Conservation (phyloP, 257 asterid species). For the Solanum tarijense region DNA sequence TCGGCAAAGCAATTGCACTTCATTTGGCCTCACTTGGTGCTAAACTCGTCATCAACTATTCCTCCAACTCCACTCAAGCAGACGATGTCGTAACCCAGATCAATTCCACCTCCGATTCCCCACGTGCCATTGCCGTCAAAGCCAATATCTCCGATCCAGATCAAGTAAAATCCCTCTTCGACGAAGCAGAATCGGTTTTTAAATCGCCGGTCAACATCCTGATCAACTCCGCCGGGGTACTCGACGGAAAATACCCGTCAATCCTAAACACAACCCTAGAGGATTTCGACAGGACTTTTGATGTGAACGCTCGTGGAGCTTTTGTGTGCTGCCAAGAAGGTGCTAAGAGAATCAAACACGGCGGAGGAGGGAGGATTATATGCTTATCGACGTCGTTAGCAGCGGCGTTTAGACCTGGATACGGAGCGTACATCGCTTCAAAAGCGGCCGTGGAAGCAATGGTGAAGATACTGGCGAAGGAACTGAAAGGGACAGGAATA, state of each 20-base stretch:
- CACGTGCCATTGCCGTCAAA: slow-evolving; percentile 31
- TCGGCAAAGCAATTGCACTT: slow-evolving; percentile 35
- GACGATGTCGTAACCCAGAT: slow-evolving; percentile 20
- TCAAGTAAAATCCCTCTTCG: slow-evolving; percentile 52
- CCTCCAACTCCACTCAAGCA: slow-evolving; percentile 31
- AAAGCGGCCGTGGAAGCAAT: slow-evolving; percentile 78
- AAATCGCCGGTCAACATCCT: slow-evolving; percentile 37
- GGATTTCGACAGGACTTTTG: slow-evolving; percentile 41
- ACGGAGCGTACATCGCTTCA: slow-evolving; percentile 50
- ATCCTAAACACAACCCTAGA: slow-evolving; percentile 35
- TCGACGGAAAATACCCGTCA: slow-evolving; percentile 39
- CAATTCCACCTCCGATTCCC: slow-evolving; percentile 3
- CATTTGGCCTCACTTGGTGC: slow-evolving; percentile 58
- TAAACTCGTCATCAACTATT: slow-evolving; percentile 41
- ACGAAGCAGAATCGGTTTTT: slow-evolving; percentile 45
- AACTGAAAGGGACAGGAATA: slow-evolving; percentile 52
- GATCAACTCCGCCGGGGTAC: slow-evolving; percentile 48
- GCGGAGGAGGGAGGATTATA: slow-evolving; percentile 63
- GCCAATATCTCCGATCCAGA: slow-evolving; percentile 48
- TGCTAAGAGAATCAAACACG: slow-evolving; percentile 44
- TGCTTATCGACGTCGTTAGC: slow-evolving; percentile 40
- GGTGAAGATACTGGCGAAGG: slow-evolving; percentile 62
- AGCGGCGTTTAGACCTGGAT: slow-evolving; percentile 41
- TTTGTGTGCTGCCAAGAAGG: slow-evolving; percentile 50
- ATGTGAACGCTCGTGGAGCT: slow-evolving; percentile 52